A percentile compares a stretch with the other conserved stretches of the same genome.
Conservation (phyloP, 2,329 filamentous ascomycete genomes). For the Claviceps purpurea region DNA sequence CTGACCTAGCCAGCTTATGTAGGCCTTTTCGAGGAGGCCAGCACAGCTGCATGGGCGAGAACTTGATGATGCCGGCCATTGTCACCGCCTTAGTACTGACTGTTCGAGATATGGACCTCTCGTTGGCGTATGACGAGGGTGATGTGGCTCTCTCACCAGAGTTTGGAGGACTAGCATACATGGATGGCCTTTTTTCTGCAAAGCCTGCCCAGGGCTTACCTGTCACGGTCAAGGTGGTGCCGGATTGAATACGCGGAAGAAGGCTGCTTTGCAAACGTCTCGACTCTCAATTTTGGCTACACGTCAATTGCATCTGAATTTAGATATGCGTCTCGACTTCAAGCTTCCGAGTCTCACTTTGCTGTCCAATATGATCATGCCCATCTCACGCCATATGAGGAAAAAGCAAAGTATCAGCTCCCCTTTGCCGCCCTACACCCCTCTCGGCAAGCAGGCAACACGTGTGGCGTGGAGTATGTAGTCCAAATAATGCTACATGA, state of each 20-base stretch:
- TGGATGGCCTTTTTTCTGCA: constrained; percentile 2
- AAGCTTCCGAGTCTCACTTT: no score
- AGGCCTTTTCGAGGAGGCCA: constrained; percentile 1
- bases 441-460: no score
- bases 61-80: constrained; percentile 2
- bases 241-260: neutral
- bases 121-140: neutral
- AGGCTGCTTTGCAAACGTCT: no score
- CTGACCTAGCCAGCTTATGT: neutral
- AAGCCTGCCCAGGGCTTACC: constrained; percentile 2
- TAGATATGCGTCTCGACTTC: no score
- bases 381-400: no score
- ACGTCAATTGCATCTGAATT: neutral
- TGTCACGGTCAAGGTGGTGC: neutral
- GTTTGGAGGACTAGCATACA: neutral
- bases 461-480: no score
- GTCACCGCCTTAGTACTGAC: neutral
- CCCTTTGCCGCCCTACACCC: no score
- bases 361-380: no score
- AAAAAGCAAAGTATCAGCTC: no score
- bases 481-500: no score
- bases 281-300: neutral
- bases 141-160: neutral
- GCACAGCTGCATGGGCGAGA: constrained; percentile 4
- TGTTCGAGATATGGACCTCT: neutral